A percentile compares a stretch with the other conserved stretches of the same genome.
phyloP scores from a whole-genome alignment of 148 eudicot species.

The Rhododendron griersonianum region DNA sequence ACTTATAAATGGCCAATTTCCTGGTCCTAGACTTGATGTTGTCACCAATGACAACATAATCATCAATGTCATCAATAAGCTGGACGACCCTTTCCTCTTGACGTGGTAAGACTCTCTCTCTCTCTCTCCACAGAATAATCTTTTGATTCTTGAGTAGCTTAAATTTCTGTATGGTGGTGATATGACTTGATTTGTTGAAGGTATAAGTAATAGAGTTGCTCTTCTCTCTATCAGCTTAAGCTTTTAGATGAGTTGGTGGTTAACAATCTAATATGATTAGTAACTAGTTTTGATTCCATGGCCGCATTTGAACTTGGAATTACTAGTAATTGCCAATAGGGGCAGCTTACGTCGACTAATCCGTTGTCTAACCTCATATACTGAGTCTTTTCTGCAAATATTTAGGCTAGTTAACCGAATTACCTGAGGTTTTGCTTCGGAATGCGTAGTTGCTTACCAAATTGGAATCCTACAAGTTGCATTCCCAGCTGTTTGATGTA shows the following conservation, averaged over 20 bases:
- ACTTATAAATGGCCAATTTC: constrained; percentile 89
- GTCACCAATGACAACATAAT: constrained; percentile 88
- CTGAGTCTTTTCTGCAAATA: background rate
- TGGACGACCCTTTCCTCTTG: constrained; percentile 78
- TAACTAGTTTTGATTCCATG: background rate
- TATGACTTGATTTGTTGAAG: background rate
- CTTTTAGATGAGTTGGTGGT: too few relatives aligned
- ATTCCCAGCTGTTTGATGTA: background rate
- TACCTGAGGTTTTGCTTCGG: background rate
- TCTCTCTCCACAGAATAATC: background rate
- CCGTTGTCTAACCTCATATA: background rate
- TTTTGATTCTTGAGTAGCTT: background rate
- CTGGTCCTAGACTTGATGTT: constrained; percentile 77
- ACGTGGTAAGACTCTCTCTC: constrained; percentile 55
- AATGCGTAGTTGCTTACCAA: background rate
- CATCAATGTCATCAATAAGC: constrained; percentile 72
- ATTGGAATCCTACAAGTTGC: background rate
- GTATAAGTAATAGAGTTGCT: too few relatives aligned
- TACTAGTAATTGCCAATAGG: background rate
- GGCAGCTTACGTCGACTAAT: background rate
- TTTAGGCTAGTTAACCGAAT: background rate
- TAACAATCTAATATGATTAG: background rate
- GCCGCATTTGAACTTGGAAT: background rate
- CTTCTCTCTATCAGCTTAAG: too few relatives aligned
- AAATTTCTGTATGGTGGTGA: background rate